phyloP scores from a whole-genome alignment of 2,329 filamentous ascomycete genomes.

The Alternaria tenuissima region DNA sequence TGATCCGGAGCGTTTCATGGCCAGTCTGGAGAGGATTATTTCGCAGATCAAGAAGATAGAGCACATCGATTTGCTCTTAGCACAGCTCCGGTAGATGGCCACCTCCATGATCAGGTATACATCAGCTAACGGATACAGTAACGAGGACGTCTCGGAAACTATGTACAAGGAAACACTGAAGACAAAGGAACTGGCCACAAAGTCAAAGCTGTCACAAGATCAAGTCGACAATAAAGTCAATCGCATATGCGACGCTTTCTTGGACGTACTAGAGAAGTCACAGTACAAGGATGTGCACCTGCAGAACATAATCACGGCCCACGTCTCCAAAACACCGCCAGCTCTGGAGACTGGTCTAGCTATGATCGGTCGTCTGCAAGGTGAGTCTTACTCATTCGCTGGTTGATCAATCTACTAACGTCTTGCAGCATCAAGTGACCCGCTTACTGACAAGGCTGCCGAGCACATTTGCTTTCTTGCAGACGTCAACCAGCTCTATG shows the following conservation, averaged over 20 bases:
- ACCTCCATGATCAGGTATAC: background rate
- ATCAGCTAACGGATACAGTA: conserved; percentile 53
- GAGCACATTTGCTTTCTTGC: conserved; percentile 98
- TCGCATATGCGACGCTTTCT: conserved; percentile 83
- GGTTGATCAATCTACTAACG: conserved; percentile 4
- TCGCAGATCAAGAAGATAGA: conserved; percentile 83
- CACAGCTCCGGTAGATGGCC: conserved; percentile 73
- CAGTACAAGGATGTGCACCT: conserved; percentile 67
- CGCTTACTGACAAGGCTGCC: conserved; percentile 82
- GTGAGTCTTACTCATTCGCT: conserved; percentile 37
- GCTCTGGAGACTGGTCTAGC: conserved; percentile 84
- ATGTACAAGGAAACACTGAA: conserved; percentile 90
- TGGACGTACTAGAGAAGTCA: conserved; percentile 68
- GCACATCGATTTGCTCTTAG: conserved; percentile 90
- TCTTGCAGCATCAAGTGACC: conserved; percentile 49
- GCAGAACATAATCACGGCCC: conserved; percentile 92
- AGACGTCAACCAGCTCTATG: conserved; percentile 90
- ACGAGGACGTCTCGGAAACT: conserved; percentile 91
- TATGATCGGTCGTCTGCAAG: conserved; percentile 76
- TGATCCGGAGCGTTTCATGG: conserved; percentile 83
- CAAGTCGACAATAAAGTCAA: conserved; percentile 74
- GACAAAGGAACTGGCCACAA: conserved; percentile 31
- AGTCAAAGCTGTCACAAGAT: conserved; percentile 28
- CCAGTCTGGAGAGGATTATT: conserved; percentile 77
- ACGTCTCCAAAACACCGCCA: conserved; percentile 92